Conservation (phyloP, 768 basidiomycete species). For the Agaricus subrufescens region DNA sequence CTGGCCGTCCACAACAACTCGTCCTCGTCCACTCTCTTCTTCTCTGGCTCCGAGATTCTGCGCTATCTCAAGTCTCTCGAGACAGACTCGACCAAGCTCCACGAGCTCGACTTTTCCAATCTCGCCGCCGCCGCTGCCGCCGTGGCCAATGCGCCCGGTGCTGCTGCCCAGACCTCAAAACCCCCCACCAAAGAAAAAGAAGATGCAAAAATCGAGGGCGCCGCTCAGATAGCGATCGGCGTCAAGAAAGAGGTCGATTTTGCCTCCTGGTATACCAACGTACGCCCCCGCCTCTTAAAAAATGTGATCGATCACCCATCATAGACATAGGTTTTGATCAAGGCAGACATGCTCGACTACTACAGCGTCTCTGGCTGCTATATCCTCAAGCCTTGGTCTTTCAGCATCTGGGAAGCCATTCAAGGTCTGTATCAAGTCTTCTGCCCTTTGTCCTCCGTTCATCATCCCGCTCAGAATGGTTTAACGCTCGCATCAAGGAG, state of each 20-base stretch:
- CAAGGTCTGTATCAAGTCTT: conserved; percentile 52
- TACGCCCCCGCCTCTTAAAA: conserved; percentile 29
- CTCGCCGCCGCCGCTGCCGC: conserved; percentile 37
- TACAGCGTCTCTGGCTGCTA: conserved; percentile 99
- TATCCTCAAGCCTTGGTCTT: conserved; percentile 97
- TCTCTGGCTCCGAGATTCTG: conserved; percentile 72
- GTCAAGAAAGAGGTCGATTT: conserved; percentile 97
- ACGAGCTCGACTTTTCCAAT: conserved; percentile 68
- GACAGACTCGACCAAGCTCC: conserved; percentile 57
- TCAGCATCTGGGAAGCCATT: conserved; percentile 94
- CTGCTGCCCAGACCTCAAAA: conserved; percentile 35
- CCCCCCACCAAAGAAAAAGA: conserved; percentile 54
- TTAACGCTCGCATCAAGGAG: conserved; percentile 87
- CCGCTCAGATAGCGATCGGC: conserved; percentile 89
- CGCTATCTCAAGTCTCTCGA: conserved; percentile 71
- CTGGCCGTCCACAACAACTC: conserved; percentile 78
- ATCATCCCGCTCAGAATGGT: conserved; percentile 66
- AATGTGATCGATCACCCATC: conserved; percentile 7
- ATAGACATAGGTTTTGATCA: conserved; percentile 75
- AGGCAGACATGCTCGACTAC: conserved; percentile 99
- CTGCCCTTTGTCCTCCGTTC: not conserved
- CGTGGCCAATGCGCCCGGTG: conserved; percentile 15
- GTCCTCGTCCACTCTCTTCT: conserved; percentile 68
- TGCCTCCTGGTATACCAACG: conserved; percentile 89
- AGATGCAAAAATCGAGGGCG: conserved; percentile 79